Evolutionary conservation across 2,329 filamentous ascomycete genomes (phyloP), one percentile per base, ranked within the genome.

Genomic region (Cladophialophora bantiana): DNA sequence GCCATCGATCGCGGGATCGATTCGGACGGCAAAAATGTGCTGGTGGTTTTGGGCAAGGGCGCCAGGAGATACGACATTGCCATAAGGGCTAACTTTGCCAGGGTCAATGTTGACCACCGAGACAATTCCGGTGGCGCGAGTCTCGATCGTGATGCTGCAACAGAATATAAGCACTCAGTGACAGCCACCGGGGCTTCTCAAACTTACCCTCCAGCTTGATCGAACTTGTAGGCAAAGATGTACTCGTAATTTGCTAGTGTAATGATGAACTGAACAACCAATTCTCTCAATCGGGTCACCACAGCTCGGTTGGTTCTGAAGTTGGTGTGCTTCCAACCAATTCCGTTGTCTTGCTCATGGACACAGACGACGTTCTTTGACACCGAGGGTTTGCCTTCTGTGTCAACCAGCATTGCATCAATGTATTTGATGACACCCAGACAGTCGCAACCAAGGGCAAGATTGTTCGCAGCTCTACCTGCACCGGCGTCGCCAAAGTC

Each of bases 221-320:
- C 85, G 66, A 91, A 86, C 68, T 86, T 85, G 76, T 84, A 90
- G 1, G 84, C 83, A 65, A 90, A 85, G 40, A 90, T 83, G 72
- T 90, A 91, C 73, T 90, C 89, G 78, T 91, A 91, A 77, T 91
- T 91, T 18, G 86, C 86, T 2, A 90, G 82, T 0, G 89, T 91
- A 68, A 89, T 86, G 75, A 90, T 88, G 73, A 85, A 88, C 71
- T 90, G 88, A 1, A 91, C 76, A 0, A 90, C 87, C 4, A 91
- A 81, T 70, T 89, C 85, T 0, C 89, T 83, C 64, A 83, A 81
- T 10, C 89, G 82, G 0, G 85, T 86, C 0, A 90, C 86, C 1
- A 88, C 86, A 0, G 87, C 87, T 1, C 86, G 83, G 36, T 83
- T 81, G 0, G 87, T 90, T 4, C 88, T 81, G 79, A 85, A 89